A percentile compares a stretch with the other conserved stretches of the same genome.
phyloP scores from a whole-genome alignment of 345 rosid species.

The Barbarea vulgaris region DNA sequence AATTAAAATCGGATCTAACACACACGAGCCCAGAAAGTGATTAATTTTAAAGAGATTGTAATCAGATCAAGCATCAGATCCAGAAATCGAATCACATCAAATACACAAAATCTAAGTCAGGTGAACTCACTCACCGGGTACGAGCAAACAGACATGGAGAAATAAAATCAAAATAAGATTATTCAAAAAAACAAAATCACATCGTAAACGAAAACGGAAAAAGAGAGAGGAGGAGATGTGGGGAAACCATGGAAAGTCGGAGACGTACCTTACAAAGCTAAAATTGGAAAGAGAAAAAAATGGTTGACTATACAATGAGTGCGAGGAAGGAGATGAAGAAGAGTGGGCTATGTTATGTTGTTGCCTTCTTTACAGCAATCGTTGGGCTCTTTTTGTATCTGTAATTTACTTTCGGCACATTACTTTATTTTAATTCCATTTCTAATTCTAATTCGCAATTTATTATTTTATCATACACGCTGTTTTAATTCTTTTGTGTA shows the following conservation, averaged over 20 bases:
- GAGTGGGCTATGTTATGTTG: too few species aligned
- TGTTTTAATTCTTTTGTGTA: too few species aligned
- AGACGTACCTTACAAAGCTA: slow-evolving; percentile 29
- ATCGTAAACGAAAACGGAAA: not conserved
- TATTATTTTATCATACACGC: too few species aligned
- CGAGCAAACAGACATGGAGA: slow-evolving; percentile 15
- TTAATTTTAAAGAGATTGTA: not conserved
- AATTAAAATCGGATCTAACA: slow-evolving; percentile 8
- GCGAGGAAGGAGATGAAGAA: not conserved
- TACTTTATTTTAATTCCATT: too few species aligned
- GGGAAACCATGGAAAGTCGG: too few species aligned
- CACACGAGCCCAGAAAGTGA: too few species aligned
- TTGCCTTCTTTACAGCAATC: not conserved
- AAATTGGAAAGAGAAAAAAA: slow-evolving; percentile 16
- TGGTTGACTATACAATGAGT: slow-evolving; percentile 9
- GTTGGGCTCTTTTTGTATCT: too few species aligned
- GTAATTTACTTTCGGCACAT: too few species aligned
- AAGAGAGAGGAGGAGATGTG: not conserved
- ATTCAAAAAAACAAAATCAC: not conserved
- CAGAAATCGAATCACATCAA: not conserved
- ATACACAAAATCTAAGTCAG: not conserved
- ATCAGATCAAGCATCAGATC: not conserved
- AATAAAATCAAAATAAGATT: not conserved
- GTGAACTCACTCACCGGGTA: slow-evolving; percentile 2
- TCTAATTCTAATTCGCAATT: too few species aligned